Evolutionary conservation across 768 basidiomycete species (phyloP), one percentile per base, ranked within the genome.

Genomic region (Hygrophorus pudorinus): DNA sequence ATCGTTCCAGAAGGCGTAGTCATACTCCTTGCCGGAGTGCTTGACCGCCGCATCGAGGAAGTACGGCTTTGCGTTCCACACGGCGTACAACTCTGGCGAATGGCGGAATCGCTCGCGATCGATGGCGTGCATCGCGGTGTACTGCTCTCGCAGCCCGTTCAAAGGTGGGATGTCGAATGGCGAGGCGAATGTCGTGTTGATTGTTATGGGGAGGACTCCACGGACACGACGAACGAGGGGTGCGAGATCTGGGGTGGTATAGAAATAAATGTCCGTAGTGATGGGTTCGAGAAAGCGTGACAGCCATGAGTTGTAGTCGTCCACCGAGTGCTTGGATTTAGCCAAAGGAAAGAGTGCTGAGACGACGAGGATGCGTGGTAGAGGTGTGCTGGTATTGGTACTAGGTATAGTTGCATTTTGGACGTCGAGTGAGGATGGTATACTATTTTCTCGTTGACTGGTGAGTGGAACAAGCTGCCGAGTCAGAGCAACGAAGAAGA

Each of bases 1-100:
- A 49, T 79, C 76, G 29, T 59, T 66, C 77, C 76, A 79, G 48
- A 79, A 78, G 1, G 66, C 72, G 56, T 74, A 79, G 17, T 73
- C 67, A 46, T 73, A 77, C 8, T 53, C 43, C 47, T 60, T 52
- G 4, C 59, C 59, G n/a, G 47, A 17, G 5, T 59, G 61, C 29
- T 53, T 49, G 2, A 70, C 49, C 5, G 67, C 75, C 32, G 68
- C 59, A 24, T 66, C 58, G 31, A 78, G 59, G 38, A 74, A 65
- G 54, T 65, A 76, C 7, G 75, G 65, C 52, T 78, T 78, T 0
- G 66, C 67, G 45, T 73, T 73, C 75, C 75, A 76, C 1, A 76
- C 60, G 2, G 75, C 74, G 50, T 76, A 78, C 7, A 76, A 55
- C 31, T 72, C 71, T 0, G 75, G 65, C 0, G 64, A 66, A 50